Evolutionary conservation across 768 basidiomycete genomes (phyloP), one percentile per base, ranked within the genome.

Genomic region (Tremella mesenterica): DNA sequence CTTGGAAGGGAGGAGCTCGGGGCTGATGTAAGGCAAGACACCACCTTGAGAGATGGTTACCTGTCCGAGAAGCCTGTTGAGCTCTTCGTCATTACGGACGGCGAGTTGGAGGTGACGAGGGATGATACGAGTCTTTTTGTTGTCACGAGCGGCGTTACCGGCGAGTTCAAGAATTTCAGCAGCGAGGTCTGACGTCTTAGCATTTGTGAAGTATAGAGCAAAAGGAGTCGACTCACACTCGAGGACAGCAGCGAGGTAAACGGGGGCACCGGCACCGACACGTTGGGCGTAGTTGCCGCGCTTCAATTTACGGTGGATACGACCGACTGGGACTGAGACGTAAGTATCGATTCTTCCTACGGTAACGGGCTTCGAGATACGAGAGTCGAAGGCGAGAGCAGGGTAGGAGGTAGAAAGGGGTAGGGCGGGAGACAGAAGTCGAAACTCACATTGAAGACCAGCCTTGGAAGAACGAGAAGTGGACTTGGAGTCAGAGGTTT

Each of bases 91-190:
- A 73, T 90, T 88, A 62, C 89, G 81, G 75, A 92, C 88, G 60
- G 90, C 89, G 50, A 92, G 82, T 70, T 92, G 90, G 45, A 92
- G 75, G 76, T 92, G 90, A 67, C 90, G 83, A 50, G 89, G 90
- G 21, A 91, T 86, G 64, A 92, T 91, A 84, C 90, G 88, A 63
- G 86, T 84, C 78, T 91, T 86, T 77, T 85, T 85, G 77, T 86
- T 83, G 69, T 87, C 85, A 56, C 83, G 80, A 45, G 86, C 85
- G 30, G 82, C 76, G 74, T 76, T 76, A 65, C 89, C 89, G 57
- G 89, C 89, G 31, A 92, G 79, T 74, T 92, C 89, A 59, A 92
- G 84, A 73, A 92, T 90, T 75, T 92, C 89, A 43, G 89, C 89
- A 55, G 88, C 85, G 57, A 92, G 83, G 72, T 92, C 88, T 75